phyloP scores from a whole-genome alignment of 495 filamentous ascomycete species.

The Clohesyomyces aquaticus region DNA sequence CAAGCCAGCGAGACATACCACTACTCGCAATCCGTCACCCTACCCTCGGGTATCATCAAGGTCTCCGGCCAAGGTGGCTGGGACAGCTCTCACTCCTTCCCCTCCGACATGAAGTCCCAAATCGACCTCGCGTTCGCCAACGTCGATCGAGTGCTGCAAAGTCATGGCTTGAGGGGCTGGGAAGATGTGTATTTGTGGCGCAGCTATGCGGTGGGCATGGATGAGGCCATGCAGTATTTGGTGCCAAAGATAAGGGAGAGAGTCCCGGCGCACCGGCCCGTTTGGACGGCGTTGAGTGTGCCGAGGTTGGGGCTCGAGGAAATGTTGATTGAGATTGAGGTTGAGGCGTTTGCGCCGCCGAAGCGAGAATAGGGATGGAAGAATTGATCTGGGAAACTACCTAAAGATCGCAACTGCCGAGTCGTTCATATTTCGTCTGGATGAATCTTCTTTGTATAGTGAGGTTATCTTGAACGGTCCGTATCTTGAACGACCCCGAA shows the following conservation, averaged over 20 bases:
- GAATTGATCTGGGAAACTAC: too few relatives aligned
- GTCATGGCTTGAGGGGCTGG: constrained; percentile 31
- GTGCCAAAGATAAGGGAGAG: constrained; percentile 29
- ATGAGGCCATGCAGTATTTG: constrained; percentile 17
- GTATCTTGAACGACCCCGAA: too few relatives aligned
- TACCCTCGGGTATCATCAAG: constrained; percentile 29
- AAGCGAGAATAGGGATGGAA: too few relatives aligned
- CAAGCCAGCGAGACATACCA: constrained; percentile 8
- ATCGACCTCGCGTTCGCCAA: constrained; percentile 40
- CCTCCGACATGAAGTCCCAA: constrained; percentile 15
- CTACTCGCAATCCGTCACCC: constrained; percentile 36
- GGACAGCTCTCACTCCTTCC: constrained; percentile 25
- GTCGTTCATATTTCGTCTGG: too few relatives aligned
- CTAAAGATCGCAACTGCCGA: too few relatives aligned
- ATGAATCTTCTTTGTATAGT: too few relatives aligned
- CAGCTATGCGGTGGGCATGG: constrained; percentile 31
- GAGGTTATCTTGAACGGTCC: too few relatives aligned
- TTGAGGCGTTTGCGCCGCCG: too few relatives aligned
- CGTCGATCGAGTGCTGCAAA: constrained; percentile 31
- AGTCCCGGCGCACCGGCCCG: constrained; percentile 32
- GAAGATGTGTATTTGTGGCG: constrained; percentile 33
- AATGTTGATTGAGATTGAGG: constrained; percentile 42
- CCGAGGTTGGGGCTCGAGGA: constrained; percentile 25
- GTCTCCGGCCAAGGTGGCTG: constrained; percentile 41
- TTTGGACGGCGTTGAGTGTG: constrained; percentile 37